A percentile compares a stretch with the other conserved stretches of the same genome.
These are phyloP conservation scores for Francoa sonchifolia DNA, from an alignment of 441 rosid species.

Conservation along the genomic window DNA sequence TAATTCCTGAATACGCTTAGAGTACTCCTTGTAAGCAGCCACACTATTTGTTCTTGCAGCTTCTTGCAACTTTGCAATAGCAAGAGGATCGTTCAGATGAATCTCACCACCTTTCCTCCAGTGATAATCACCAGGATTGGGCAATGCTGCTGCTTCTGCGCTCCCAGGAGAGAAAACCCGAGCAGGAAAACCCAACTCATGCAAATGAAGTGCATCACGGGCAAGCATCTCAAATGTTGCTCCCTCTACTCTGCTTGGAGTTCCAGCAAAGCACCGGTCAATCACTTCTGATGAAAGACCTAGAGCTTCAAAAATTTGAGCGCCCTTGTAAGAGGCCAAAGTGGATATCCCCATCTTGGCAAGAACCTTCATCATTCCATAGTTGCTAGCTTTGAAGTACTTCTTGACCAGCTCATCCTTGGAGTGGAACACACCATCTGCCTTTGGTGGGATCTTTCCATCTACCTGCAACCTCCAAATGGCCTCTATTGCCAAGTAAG, in stretches of 20 bases:
- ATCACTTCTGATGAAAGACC: slow-evolving; percentile 97
- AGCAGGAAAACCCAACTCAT: slow-evolving; percentile 81
- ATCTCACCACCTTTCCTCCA: slow-evolving; percentile 98
- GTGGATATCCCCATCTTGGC: slow-evolving; percentile 99
- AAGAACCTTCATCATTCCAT: slow-evolving; percentile 99
- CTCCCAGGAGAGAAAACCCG: slow-evolving; percentile 77
- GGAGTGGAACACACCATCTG: slow-evolving; percentile 72
- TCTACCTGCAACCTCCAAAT: slow-evolving; percentile 93
- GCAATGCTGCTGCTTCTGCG: slow-evolving; percentile 89
- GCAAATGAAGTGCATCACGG: slow-evolving; percentile 70
- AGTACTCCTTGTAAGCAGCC: slow-evolving; percentile 89
- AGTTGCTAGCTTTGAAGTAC: slow-evolving; percentile 96
- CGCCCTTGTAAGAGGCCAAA: slow-evolving; percentile 97
- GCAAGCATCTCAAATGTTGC: slow-evolving; percentile 99
- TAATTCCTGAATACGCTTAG: slow-evolving; percentile 84
- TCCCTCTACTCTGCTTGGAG: slow-evolving; percentile 99
- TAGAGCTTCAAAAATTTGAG: slow-evolving; percentile 98
- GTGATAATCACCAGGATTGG: slow-evolving; percentile 97
- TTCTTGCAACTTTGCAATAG: slow-evolving; percentile 93
- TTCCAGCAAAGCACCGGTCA: slow-evolving; percentile 94
- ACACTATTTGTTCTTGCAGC: slow-evolving; percentile 90
- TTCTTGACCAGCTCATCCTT: slow-evolving; percentile 83
- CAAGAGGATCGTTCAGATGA: slow-evolving; percentile 98
- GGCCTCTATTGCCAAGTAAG: slow-evolving; percentile 80
- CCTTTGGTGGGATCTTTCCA: slow-evolving; percentile 89